Conservation (phyloP, 2,329 filamentous ascomycete species). For the Dryadomyces quercivorus region DNA sequence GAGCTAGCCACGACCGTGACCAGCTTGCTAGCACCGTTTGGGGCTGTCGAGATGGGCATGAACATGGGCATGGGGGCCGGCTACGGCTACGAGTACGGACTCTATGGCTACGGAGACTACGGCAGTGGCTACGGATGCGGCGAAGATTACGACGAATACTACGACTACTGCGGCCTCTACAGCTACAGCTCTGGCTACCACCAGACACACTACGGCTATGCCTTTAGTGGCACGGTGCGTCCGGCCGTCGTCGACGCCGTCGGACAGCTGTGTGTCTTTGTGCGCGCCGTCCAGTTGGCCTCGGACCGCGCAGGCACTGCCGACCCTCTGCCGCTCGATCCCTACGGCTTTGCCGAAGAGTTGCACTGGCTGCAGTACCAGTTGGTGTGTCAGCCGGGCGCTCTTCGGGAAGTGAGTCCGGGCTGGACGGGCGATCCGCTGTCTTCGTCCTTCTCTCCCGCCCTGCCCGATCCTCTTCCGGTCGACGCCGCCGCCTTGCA, state of each 20-base stretch:
- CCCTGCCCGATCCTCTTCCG: slow-evolving; percentile 6
- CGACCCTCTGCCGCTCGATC: slow-evolving; percentile 15
- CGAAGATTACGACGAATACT: neutral
- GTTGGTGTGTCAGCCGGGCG: slow-evolving; percentile 16
- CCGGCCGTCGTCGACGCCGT: slow-evolving; percentile 15
- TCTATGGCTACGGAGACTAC: neutral
- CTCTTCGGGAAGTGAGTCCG: slow-evolving; percentile 14
- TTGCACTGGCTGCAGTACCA: slow-evolving; percentile 18
- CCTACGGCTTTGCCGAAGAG: slow-evolving; percentile 20
- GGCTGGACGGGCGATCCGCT: neutral
- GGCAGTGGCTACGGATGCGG: neutral
- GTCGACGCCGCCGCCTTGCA: slow-evolving; percentile 9
- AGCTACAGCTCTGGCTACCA: slow-evolving; percentile 1
- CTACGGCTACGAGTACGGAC: neutral
- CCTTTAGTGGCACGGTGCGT: slow-evolving; percentile 7
- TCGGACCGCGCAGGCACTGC: slow-evolving; percentile 7
- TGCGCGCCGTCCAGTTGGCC: slow-evolving; percentile 14
- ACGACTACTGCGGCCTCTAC: neutral
- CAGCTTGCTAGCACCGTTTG: slow-evolving; percentile 13
- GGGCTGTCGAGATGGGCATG: neutral
- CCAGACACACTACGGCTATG: neutral
- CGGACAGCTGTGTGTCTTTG: slow-evolving; percentile 16
- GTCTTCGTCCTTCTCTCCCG: neutral
- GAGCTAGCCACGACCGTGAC: slow-evolving; percentile 10
- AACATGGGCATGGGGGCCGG: neutral